phyloP scores from a whole-genome alignment of 1,139 yeast genomes.

The Zhuliangozyma parablackwelliae region DNA sequence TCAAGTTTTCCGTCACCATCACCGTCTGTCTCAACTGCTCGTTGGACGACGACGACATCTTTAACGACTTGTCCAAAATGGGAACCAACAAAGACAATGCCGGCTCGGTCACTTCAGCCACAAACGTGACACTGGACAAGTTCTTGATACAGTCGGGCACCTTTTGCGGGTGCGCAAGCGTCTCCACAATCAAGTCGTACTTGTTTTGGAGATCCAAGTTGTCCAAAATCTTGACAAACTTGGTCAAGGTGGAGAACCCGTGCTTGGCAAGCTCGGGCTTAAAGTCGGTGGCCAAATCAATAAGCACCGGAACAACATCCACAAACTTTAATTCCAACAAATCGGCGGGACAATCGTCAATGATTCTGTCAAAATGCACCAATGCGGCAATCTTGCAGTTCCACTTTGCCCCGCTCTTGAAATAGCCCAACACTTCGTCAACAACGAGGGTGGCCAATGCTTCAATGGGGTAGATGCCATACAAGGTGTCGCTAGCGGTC shows the following conservation, averaged over 20 bases:
- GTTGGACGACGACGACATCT: conserved; percentile 84
- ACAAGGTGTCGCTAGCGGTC: conserved; percentile 61
- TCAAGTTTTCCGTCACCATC: conserved; percentile 90
- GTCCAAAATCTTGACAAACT: conserved; percentile 78
- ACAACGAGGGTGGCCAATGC: conserved; percentile 70
- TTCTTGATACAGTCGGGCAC: conserved; percentile 88
- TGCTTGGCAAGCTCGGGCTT: conserved; percentile 92
- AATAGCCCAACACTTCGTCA: conserved; percentile 55
- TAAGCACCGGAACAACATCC: conserved; percentile 75
- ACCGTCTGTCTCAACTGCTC: conserved; percentile 96
- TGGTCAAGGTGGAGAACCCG: conserved; percentile 66
- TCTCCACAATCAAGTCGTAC: conserved; percentile 77
- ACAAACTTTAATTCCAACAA: conserved; percentile 77
- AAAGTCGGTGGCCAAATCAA: conserved; percentile 90
- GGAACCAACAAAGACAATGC: conserved; percentile 89
- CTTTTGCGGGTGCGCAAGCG: conserved; percentile 83
- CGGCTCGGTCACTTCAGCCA: conserved; percentile 97
- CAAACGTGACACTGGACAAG: conserved; percentile 90
- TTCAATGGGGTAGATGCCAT: conserved; percentile 71
- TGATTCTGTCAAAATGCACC: conserved; percentile 63
- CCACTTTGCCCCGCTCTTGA: conserved; percentile 89
- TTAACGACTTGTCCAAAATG: conserved; percentile 84
- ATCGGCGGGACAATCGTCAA: conserved; percentile 81
- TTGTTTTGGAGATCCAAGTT: conserved; percentile 89
- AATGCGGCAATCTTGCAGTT: conserved; percentile 83